Conservation (phyloP, 441 rosid species). For the Syzygium malaccense region DNA sequence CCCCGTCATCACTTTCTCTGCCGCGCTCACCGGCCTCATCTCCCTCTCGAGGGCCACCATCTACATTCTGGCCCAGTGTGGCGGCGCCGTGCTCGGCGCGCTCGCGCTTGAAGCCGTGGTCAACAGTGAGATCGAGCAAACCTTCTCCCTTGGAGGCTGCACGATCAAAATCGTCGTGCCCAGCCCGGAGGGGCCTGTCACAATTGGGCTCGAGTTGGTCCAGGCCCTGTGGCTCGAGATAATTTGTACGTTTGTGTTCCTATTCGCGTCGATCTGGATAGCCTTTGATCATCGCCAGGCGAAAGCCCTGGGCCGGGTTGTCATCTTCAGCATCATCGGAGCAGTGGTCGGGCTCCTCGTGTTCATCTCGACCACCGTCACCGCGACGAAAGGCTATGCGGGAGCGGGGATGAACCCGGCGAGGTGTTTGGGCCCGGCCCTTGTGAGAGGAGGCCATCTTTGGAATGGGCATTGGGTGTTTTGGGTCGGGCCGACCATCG, state of each 20-base stretch:
- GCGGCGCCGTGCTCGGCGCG: conserved; percentile 33
- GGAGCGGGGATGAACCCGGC: conserved; percentile 57
- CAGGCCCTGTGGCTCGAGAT: conserved; percentile 44
- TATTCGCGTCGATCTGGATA: conserved; percentile 35
- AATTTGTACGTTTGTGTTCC: conserved; percentile 31
- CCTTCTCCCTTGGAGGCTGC: conserved; percentile 46
- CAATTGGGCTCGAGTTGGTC: conserved; percentile 17
- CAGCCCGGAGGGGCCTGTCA: conserved; percentile 30
- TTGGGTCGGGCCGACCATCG: conserved; percentile 39
- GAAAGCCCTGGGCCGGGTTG: conserved; percentile 21
- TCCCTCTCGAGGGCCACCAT: conserved; percentile 27
- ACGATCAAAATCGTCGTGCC: conserved; percentile 27
- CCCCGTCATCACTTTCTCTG: conserved; percentile 29
- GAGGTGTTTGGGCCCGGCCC: conserved; percentile 45
- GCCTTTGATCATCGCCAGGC: conserved; percentile 40
- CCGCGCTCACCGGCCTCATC: conserved; percentile 27
- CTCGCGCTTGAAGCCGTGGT: conserved; percentile 32
- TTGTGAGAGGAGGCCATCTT: conserved; percentile 46
- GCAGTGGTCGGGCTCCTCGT: conserved; percentile 27
- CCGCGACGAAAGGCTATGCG: conserved; percentile 29
- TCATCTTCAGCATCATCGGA: conserved; percentile 29
- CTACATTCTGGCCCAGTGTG: conserved; percentile 37
- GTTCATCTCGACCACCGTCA: conserved; percentile 39
- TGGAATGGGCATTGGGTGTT: conserved; percentile 46
- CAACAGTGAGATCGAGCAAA: conserved; percentile 8